phyloP scores from a whole-genome alignment of 352 stramenopile genomes.

The Phytophthora cajani region DNA sequence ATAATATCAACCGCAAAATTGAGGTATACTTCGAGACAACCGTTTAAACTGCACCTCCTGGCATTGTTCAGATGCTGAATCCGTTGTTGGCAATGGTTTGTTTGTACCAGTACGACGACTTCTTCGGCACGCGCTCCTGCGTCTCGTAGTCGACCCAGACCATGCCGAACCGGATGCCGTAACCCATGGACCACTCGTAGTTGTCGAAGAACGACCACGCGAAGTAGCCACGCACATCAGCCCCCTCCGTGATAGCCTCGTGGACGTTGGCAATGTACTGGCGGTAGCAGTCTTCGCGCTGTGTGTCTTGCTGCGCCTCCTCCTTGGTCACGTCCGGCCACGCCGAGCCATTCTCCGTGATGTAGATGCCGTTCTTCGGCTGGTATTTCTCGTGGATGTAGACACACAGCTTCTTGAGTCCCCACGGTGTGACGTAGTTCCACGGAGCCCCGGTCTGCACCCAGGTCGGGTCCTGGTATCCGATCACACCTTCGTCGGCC shows the following conservation, averaged over 20 bases:
- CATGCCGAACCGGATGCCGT: slow-evolving; percentile 57
- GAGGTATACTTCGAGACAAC: no score
- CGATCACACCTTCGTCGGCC: slow-evolving; percentile 43
- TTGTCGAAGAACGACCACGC: slow-evolving; percentile 92
- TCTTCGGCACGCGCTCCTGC: slow-evolving; percentile 63
- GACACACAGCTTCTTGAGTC: slow-evolving; percentile 85
- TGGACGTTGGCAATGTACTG: slow-evolving; percentile 79
- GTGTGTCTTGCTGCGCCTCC: slow-evolving; percentile 70
- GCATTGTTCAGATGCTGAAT: slow-evolving; percentile 21
- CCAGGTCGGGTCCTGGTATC: slow-evolving; percentile 50
- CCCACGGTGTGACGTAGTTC: slow-evolving; percentile 74
- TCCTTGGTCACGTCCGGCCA: slow-evolving; percentile 63
- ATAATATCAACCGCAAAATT: no score
- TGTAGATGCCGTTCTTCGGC: slow-evolving; percentile 69
- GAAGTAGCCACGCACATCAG: slow-evolving; percentile 84
- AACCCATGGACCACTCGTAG: slow-evolving; percentile 88
- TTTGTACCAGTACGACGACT: slow-evolving; percentile 57
- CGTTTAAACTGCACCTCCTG: no score
- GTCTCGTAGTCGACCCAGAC: slow-evolving; percentile 61
- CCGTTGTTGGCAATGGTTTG: slow-evolving; percentile 50
- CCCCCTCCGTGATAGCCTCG: slow-evolving; percentile 43
- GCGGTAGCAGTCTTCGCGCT: slow-evolving; percentile 78
- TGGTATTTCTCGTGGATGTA: slow-evolving; percentile 92
- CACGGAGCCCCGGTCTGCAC: slow-evolving; percentile 79
- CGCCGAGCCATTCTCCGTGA: slow-evolving; percentile 93